Evolutionary conservation across 495 filamentous ascomycete species (phyloP), one percentile per base, ranked within the genome.

Genomic region (Cercophora samala): DNA sequence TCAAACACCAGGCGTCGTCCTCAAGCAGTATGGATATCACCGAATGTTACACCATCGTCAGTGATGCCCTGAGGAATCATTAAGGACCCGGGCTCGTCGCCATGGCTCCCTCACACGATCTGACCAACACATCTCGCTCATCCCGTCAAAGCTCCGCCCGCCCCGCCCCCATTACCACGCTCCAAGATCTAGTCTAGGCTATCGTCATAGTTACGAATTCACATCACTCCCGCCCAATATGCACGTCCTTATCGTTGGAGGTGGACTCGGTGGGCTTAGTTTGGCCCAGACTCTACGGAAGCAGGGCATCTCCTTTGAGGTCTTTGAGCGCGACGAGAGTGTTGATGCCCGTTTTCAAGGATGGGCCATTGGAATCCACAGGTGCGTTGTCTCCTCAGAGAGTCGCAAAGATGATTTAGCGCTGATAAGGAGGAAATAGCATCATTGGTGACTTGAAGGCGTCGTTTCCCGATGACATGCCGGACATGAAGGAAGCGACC

Each of bases 241-340:
- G 51, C 76, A 74, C 66, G 70, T 77, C 53, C 69, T 78, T 24
- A 78, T 85, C 66, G 73, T 79, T 29, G 83, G 83, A 32, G 83
- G 70, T 52, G 83, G 84, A 8, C 69, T 86, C 3, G 79, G 80
- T 29, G 83, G 82, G 17, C 75, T 86, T 1, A 73, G 76, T 23
- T 75, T 86, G 4, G 82, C 80, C 3, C 82, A 86, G 66, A 76
- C 72, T 26, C 75, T 86, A 4, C 73, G 76, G 52, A 80, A 81
- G 68, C 74, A 81, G 46, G 73, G 74, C 22, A 81, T 85, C 55
- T 77, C 79, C 3, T 85, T 82, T 74, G 75, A 77, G 62, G 70
- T 86, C 64, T 85, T 81, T 58, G 83, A 85, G 66, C 70, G 74
- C 15, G 69, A 77, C 55, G 51, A 29, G 21, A 60, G 68, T 11